These are phyloP conservation scores for Aspergillus caelatus DNA, from an alignment of 2,329 filamentous ascomycete species.

Conservation along the genomic window DNA sequence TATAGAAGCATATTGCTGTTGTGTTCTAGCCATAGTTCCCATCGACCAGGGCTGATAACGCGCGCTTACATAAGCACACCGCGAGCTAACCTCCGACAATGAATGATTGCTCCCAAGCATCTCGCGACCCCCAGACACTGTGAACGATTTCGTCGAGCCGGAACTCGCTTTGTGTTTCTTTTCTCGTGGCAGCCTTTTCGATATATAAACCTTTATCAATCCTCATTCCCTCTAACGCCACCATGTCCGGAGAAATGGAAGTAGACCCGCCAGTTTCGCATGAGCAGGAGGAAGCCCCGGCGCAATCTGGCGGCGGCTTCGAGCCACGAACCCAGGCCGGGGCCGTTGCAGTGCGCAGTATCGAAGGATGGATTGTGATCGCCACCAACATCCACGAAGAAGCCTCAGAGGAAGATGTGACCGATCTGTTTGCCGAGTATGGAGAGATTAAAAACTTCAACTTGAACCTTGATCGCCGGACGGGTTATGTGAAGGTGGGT, in stretches of 20 bases:
- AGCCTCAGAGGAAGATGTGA: slow-evolving; percentile 67
- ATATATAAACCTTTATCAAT: background rate
- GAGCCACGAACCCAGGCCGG: slow-evolving; percentile 49
- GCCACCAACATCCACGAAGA: slow-evolving; percentile 71
- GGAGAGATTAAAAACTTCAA: slow-evolving; percentile 70
- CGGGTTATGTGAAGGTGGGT: slow-evolving; percentile 68
- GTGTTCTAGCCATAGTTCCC: background rate
- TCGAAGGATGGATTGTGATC: slow-evolving; percentile 71
- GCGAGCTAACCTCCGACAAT: background rate
- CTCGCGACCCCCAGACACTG: background rate
- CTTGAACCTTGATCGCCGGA: slow-evolving; percentile 66
- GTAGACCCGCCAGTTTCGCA: slow-evolving; percentile 43
- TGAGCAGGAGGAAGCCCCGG: slow-evolving; percentile 29
- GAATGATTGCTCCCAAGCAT: background rate
- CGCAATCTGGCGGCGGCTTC: slow-evolving; percentile 32
- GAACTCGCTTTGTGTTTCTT: background rate
- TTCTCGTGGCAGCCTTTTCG: background rate
- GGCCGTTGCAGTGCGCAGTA: slow-evolving; percentile 64
- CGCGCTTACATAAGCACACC: slow-evolving; percentile 3
- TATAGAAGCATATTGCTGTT: background rate
- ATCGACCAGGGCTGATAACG: background rate
- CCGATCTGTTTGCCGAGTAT: slow-evolving; percentile 67
- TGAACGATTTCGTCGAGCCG: background rate
- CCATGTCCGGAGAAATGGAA: slow-evolving; percentile 51
- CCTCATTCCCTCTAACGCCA: slow-evolving; percentile 1